Evolutionary conservation across 495 filamentous ascomycete genomes (phyloP).

Genomic region (Trichoderma orchidacearum): DNA sequence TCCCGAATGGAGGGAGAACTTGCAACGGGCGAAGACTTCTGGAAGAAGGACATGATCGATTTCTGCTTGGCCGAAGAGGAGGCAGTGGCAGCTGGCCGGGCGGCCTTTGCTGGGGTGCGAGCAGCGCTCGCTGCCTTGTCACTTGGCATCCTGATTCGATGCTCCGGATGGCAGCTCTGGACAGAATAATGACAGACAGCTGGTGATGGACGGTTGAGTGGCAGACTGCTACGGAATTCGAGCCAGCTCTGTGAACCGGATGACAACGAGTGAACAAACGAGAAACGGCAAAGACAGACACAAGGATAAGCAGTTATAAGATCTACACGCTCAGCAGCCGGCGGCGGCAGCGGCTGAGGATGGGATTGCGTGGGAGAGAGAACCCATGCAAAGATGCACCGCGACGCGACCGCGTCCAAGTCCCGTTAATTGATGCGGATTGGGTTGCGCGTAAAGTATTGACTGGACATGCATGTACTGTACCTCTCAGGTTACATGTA

Average conservation of each 20-base stretch:
- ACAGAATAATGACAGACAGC: background rate
- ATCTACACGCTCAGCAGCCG: background rate
- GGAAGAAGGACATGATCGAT: conserved; percentile 80
- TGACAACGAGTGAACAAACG: background rate
- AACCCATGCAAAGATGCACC: background rate
- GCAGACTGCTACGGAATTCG: background rate
- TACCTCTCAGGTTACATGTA: no score
- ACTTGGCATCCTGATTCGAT: background rate
- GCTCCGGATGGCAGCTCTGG: background rate
- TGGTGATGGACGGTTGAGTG: background rate
- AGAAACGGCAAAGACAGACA: background rate
- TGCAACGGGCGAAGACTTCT: conserved; percentile 44
- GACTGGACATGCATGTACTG: no score
- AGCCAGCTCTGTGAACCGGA: background rate
- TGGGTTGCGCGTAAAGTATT: background rate
- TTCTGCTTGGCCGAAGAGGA: conserved; percentile 48
- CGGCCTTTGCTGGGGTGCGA: conserved; percentile 24
- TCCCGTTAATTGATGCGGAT: background rate
- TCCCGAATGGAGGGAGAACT: conserved; percentile 7
- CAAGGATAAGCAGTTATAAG: background rate
- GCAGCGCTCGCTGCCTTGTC: conserved; percentile 12
- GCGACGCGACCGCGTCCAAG: background rate
- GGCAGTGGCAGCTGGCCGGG: conserved; percentile 16
- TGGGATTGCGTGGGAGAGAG: background rate
- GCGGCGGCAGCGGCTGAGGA: background rate